A percentile compares a stretch with the other conserved stretches of the same genome.
These are phyloP conservation scores for Colletotrichum brevisporum DNA, from an alignment of 2,329 filamentous ascomycete species.

Conservation along the genomic window DNA sequence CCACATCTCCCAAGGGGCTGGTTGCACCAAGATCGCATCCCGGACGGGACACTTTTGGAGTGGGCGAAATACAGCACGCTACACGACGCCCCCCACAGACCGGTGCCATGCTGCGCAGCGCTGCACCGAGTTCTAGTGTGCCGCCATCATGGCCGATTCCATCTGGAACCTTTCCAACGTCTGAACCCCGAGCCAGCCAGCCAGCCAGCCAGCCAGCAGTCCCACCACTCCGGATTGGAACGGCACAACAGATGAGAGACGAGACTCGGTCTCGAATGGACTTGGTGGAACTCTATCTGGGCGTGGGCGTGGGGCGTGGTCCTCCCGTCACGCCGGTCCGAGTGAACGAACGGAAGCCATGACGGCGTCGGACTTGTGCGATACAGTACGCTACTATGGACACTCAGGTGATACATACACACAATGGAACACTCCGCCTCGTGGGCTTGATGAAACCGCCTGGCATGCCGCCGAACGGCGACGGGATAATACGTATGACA, in stretches of 20 bases:
- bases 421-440: neutral
- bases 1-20: slow-evolving; percentile 32
- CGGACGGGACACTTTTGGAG: slow-evolving; percentile 18
- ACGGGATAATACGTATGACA: slow-evolving; percentile 12
- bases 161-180: slow-evolving; percentile 37
- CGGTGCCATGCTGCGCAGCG: slow-evolving; percentile 14
- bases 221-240: slow-evolving; percentile 36
- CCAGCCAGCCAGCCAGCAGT: slow-evolving; percentile 4
- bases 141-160: slow-evolving; percentile 22
- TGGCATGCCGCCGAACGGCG: slow-evolving; percentile 20
- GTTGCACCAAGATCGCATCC: slow-evolving; percentile 37
- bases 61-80: slow-evolving; percentile 29
- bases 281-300: slow-evolving; percentile 26
- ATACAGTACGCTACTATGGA: too few relatives aligned
- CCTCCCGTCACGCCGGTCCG: neutral
- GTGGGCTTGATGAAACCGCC: slow-evolving; percentile 20
- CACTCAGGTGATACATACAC: too few relatives aligned
- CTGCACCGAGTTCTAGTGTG: slow-evolving; percentile 17
- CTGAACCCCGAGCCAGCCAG: slow-evolving; percentile 27
- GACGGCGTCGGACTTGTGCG: too few relatives aligned
- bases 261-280: neutral
- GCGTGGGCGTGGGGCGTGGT: neutral
- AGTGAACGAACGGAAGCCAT: too few relatives aligned
- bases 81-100: neutral
- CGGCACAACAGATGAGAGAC: slow-evolving; percentile 36